Evolutionary conservation across 129 eudicot genomes (phyloP).

Genomic region (Escallonia herrerae): DNA sequence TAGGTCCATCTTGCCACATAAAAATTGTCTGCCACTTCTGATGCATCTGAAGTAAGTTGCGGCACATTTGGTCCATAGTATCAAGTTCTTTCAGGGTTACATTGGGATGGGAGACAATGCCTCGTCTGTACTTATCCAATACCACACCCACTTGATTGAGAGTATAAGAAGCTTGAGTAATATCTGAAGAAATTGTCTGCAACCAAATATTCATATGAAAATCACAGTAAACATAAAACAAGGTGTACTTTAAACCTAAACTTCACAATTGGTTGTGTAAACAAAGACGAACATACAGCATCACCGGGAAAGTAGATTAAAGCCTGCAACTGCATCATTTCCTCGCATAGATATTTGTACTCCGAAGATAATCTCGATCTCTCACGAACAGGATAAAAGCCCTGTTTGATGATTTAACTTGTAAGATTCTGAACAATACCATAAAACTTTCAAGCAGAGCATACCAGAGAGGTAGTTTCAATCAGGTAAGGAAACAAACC

Average conservation of each 20-base stretch:
- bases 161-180: slow-evolving; percentile 59
- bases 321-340: slow-evolving; percentile 42
- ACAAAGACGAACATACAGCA: slow-evolving; percentile 39
- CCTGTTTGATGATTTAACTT: slow-evolving; percentile 34
- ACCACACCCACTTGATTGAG: slow-evolving; percentile 43
- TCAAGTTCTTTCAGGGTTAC: slow-evolving; percentile 43
- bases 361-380: slow-evolving; percentile 60
- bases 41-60: slow-evolving; percentile 35
- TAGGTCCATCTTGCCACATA: slow-evolving; percentile 97
- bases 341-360: slow-evolving; percentile 47
- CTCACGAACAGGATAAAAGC: slow-evolving; percentile 89
- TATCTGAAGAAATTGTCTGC: slow-evolving; percentile 71
- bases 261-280: neutral
- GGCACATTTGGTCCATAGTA: slow-evolving; percentile 27
- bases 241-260: neutral
- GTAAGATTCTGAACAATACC: neutral
- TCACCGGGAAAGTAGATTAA: slow-evolving; percentile 38
- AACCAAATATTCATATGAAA: slow-evolving; percentile 8
- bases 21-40: slow-evolving; percentile 81
- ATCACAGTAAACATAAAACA: slow-evolving; percentile 2
- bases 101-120: slow-evolving; percentile 38
- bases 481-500: slow-evolving; percentile 39
- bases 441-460: neutral
- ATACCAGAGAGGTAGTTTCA: neutral
- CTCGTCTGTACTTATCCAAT: slow-evolving; percentile 41